phyloP scores from a whole-genome alignment of 1,284 basidiomycete species.

The Wolfiporia cocos region DNA sequence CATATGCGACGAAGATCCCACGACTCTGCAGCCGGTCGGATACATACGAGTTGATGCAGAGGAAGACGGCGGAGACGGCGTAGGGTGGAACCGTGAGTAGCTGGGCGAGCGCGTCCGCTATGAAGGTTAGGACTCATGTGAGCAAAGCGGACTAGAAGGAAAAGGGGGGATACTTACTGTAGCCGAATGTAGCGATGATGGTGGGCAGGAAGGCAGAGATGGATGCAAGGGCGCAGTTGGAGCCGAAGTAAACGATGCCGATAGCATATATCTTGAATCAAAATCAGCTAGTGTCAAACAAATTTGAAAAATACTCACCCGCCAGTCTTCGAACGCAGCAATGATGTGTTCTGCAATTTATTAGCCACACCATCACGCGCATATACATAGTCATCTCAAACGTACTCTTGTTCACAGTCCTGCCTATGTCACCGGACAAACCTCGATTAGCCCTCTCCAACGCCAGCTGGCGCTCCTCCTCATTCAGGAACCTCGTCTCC shows the following conservation, averaged over 20 bases:
- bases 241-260: slow-evolving; percentile 70
- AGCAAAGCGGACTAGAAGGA: not conserved
- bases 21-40: slow-evolving; percentile 74
- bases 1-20: slow-evolving; percentile 50
- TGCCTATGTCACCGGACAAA: slow-evolving; percentile 59
- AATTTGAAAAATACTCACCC: slow-evolving; percentile 33
- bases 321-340: slow-evolving; percentile 68
- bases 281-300: not conserved
- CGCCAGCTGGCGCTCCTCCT: slow-evolving; percentile 68
- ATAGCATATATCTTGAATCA: slow-evolving; percentile 47
- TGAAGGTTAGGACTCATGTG: not conserved
- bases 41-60: slow-evolving; percentile 55
- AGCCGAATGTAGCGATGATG: slow-evolving; percentile 70
- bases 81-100: slow-evolving; percentile 81
- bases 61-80: slow-evolving; percentile 61
- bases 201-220: slow-evolving; percentile 84
- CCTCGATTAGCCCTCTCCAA: slow-evolving; percentile 71
- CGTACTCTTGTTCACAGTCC: slow-evolving; percentile 60
- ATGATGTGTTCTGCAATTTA: slow-evolving; percentile 46
- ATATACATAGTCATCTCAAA: slow-evolving; percentile 8
- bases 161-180: slow-evolving; percentile 31
- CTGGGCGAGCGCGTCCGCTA: slow-evolving; percentile 52
- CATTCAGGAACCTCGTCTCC: slow-evolving; percentile 62
- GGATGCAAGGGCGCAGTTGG: slow-evolving; percentile 75
- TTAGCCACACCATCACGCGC: slow-evolving; percentile 10